Percentiles rank a stretch among this genome's conserved stretches.
These are phyloP conservation scores for Penicillium sp. DNA, from an alignment of 2,329 filamentous ascomycete genomes.

Conservation along the genomic window DNA sequence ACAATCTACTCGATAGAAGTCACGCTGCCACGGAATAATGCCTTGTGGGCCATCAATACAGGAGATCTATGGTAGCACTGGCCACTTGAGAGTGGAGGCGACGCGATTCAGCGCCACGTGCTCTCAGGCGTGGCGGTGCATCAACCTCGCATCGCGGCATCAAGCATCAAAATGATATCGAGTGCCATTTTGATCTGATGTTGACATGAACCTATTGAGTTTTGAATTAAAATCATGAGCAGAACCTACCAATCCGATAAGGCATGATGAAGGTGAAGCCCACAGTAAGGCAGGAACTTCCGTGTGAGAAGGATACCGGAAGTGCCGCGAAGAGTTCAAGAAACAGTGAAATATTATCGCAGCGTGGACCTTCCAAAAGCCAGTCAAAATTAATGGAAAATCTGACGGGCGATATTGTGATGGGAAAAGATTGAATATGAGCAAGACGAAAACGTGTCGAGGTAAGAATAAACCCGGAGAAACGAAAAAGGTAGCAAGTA, in stretches of 20 bases:
- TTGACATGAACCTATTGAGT: neutral
- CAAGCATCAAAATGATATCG: neutral
- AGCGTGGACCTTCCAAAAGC: too few species aligned
- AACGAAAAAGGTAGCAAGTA: too few species aligned
- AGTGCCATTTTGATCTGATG: neutral
- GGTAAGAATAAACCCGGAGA: too few species aligned
- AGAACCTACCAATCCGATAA: constrained; percentile 24
- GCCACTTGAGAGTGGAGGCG: constrained; percentile 1
- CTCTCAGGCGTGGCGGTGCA: neutral
- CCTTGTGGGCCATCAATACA: too few species aligned
- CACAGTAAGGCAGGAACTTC: neutral
- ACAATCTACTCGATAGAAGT: too few species aligned
- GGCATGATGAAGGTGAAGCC: constrained; percentile 8
- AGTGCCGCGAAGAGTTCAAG: neutral
- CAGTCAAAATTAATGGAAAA: too few species aligned
- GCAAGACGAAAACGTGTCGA: too few species aligned
- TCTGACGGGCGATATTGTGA: too few species aligned
- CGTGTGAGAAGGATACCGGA: neutral
- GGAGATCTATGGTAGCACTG: neutral
- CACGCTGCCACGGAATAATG: too few species aligned
- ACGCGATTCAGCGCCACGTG: neutral
- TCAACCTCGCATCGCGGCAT: neutral
- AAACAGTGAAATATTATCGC: too few species aligned
- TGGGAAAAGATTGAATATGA: too few species aligned
- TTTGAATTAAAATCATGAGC: neutral